Percentiles rank a stretch among this genome's conserved stretches.
Conservation (phyloP, 176 grass and related monocot species). For the Ananas comosus region DNA sequence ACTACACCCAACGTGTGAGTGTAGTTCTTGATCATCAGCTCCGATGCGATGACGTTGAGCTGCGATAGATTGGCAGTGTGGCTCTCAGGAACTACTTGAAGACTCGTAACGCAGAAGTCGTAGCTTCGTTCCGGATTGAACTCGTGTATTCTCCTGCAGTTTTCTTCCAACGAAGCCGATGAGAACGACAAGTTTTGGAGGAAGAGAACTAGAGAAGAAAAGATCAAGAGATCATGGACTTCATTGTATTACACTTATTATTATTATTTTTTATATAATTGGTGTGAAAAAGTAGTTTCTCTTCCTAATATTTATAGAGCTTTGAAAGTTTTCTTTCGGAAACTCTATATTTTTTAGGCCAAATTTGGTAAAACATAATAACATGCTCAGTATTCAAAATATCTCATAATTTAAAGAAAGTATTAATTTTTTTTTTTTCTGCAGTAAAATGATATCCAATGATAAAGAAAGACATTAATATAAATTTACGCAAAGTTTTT, state of each 20-base stretch:
- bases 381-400: no score
- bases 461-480: no score
- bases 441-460: no score
- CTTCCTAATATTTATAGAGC: no score
- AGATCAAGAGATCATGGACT: background rate
- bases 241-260: background rate
- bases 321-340: no score
- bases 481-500: no score
- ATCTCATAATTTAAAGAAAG: no score
- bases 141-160: background rate
- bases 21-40: background rate
- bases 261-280: background rate
- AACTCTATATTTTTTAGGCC: no score
- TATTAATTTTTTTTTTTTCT: no score
- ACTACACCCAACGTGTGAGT: background rate
- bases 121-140: background rate
- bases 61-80: background rate
- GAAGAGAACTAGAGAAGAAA: background rate
- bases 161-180: background rate
- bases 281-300: no score
- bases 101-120: background rate
- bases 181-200: background rate
- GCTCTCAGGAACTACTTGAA: background rate
- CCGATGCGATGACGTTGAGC: background rate
- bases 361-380: no score